Conservation (phyloP, 345 rosid species). For the Syzygium aromaticum region DNA sequence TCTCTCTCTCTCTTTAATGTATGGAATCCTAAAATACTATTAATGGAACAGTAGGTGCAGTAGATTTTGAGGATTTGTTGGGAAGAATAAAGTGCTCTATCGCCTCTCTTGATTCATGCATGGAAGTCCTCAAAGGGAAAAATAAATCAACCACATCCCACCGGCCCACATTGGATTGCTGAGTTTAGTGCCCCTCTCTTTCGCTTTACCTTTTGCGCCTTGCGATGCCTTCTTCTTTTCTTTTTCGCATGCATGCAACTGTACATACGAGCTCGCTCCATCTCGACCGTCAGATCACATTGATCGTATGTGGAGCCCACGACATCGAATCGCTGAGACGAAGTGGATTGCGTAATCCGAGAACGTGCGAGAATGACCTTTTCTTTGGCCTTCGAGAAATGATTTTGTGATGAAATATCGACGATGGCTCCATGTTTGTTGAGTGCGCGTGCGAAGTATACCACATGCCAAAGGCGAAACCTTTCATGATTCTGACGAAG, state of each 20-base stretch:
- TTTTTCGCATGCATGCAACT: background rate
- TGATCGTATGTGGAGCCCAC: background rate
- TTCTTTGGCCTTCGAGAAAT: background rate
- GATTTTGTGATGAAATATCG: background rate
- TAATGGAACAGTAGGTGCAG: background rate
- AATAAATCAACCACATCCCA: background rate
- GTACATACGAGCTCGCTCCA: background rate
- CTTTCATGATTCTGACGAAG: background rate
- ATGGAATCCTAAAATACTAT: background rate
- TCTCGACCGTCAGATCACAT: background rate
- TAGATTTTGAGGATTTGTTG: background rate
- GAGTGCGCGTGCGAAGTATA: background rate
- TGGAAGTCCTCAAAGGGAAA: background rate
- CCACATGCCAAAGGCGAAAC: background rate
- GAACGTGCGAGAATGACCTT: background rate
- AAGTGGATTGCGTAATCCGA: background rate
- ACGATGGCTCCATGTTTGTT: background rate
- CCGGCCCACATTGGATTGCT: constrained; percentile 1
- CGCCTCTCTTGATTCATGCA: background rate
- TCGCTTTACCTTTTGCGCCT: background rate
- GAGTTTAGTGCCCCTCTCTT: background rate
- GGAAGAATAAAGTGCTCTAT: background rate
- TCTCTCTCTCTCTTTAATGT: background rate
- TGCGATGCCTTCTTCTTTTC: background rate
- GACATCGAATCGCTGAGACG: background rate